Percentiles rank a stretch among this genome's conserved stretches.
Evolutionary conservation across 768 basidiomycete genomes (phyloP).

Genomic region (Suillus subaureus): DNA sequence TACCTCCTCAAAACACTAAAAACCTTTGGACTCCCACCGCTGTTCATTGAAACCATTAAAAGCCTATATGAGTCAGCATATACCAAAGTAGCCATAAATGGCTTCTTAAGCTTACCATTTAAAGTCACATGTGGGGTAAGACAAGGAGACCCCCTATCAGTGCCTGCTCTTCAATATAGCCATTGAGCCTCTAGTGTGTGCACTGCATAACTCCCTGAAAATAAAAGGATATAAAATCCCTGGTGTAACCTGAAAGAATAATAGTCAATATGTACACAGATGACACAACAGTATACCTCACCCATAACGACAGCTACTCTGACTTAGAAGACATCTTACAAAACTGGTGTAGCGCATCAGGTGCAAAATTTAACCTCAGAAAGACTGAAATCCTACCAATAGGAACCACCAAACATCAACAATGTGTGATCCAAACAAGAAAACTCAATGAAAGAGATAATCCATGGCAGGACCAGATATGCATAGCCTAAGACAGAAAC

Average conservation of each 20-base stretch:
- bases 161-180: neutral
- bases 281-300: conserved; percentile 14
- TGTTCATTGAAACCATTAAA: conserved; percentile 27
- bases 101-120: accelerated
- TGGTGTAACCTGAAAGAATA: accelerated
- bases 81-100: accelerated
- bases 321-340: no score
- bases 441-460: no score
- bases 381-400: no score
- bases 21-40: conserved; percentile 24
- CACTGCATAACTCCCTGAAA: conserved; percentile 28
- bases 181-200: accelerated
- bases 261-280: neutral
- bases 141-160: neutral
- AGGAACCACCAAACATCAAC: no score
- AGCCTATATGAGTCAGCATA: neutral
- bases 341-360: no score
- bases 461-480: no score
- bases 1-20: conserved; percentile 33
- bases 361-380: no score
- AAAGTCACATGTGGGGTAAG: accelerated
- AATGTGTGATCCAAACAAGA: no score
- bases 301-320: no score
- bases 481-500: no score
- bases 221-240: neutral